These are phyloP conservation scores for Trichoderma endophyticum DNA, from an alignment of 2,329 filamentous ascomycete species.

Conservation along the genomic window DNA sequence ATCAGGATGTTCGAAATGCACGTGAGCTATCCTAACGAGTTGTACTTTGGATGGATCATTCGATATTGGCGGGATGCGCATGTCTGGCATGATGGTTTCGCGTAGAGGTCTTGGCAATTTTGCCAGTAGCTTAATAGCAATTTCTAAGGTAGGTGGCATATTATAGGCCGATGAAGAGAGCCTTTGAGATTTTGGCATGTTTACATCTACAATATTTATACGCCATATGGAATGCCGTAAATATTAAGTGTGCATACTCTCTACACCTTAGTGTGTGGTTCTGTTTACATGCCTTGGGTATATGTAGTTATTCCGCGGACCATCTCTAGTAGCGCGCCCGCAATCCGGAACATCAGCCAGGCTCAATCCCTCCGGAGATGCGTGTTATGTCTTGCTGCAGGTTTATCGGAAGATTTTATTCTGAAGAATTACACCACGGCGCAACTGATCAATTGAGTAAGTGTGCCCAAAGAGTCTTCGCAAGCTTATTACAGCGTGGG, in stretches of 20 bases:
- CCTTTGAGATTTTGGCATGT: neutral
- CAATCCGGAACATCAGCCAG: neutral
- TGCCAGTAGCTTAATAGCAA: neutral
- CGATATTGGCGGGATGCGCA: neutral
- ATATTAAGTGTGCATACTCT: too few species aligned
- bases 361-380: neutral
- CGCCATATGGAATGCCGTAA: neutral
- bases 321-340: neutral
- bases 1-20: conserved; percentile 25
- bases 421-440: neutral
- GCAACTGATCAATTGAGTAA: neutral
- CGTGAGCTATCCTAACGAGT: neutral
- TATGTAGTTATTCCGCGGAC: neutral
- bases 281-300: neutral
- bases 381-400: neutral
- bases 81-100: neutral
- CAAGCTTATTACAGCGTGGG: too few species aligned
- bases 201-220: neutral
- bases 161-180: neutral
- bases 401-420: neutral
- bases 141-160: neutral
- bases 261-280: too few species aligned
- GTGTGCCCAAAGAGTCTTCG: too few species aligned
- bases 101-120: neutral
- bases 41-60: neutral